Evolutionary conservation across 352 stramenopile species (phyloP).

Genomic region (Peronospora destructor): DNA sequence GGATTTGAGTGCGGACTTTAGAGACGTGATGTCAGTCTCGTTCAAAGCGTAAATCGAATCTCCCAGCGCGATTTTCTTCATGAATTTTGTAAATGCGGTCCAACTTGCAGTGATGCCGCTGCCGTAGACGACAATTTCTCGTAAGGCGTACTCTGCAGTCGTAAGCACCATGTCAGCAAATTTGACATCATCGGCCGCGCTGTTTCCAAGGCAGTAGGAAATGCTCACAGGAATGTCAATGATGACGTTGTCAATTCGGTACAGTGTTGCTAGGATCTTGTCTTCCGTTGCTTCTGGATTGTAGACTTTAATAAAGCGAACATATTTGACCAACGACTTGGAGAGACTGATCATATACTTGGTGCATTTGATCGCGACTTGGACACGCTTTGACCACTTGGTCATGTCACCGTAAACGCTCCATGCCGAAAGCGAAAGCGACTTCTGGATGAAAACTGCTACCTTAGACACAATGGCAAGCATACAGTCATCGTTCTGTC

Average conservation of each 20-base stretch:
- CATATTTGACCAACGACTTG: constrained; percentile 31
- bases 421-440: constrained; percentile 17
- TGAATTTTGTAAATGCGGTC: constrained; percentile 24
- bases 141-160: constrained; percentile 27
- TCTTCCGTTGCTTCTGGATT: constrained; percentile 29
- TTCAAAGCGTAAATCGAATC: constrained; percentile 15
- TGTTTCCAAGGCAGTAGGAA: constrained; percentile 33
- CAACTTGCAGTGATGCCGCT: constrained; percentile 27
- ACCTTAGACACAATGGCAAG: constrained; percentile 30
- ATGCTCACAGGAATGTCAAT: constrained; percentile 43
- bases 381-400: constrained; percentile 18
- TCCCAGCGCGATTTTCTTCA: constrained; percentile 27
- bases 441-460: constrained; percentile 22
- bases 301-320: constrained; percentile 26
- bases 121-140: constrained; percentile 30
- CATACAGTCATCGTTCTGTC: constrained; percentile 33
- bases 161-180: constrained; percentile 28
- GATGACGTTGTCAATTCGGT: constrained; percentile 37
- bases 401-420: constrained; percentile 27
- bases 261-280: constrained; percentile 31
- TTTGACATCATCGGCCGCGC: constrained; percentile 27
- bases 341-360: constrained; percentile 34
- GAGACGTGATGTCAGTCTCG: constrained; percentile 14
- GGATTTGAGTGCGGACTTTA: constrained; percentile 25
- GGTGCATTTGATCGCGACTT: constrained; percentile 31